Base-by-base conservation (phyloP, 2,329 filamentous ascomycete genomes). In the Penicillium crustosum region DNA sequence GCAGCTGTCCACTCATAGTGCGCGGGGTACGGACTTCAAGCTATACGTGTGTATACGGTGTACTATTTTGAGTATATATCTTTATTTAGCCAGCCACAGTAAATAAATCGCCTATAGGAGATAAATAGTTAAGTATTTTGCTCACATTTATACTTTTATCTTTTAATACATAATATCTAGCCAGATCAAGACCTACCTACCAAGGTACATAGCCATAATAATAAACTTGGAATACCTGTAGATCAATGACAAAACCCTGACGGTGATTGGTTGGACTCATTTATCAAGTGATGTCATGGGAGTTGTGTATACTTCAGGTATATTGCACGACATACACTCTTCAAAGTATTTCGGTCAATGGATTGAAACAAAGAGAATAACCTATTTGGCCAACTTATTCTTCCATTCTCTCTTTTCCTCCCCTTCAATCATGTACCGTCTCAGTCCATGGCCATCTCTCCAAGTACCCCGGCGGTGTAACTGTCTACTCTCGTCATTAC, bases 231-330 rank as follows among this genome's bases (percentile, higher is more conserved):
- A n/a, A n/a, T n/a, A n/a, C n/a, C n/a, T n/a, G 29, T n/a, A 29
- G 47, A 55, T 44, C 57, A 33, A 47, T 66, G 63, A 66, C 62
- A 57, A 63, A 41, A n/a, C 35, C 47, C 4, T 4, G 33, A 1
- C 2, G 9, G 6, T 66, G 60, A 66, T 66, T 66, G 63, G 63
- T 21, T 45, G 38, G 29, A 15, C 3, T 9, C 4, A n/a, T 21
- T 17, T n/a, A n/a, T n/a, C 42, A 15, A 2, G 55, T 66, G 63
- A 66, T 63, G 60, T 66, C 62, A 66, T 53, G 12, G 29, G 6
- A 15, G 15, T 43, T n/a, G 8, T 43, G 27, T 36, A 39, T 41
- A 51, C 49, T 36, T 45, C 51, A 41, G 5, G n/a, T 33, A 6
- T 41, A 21, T 21, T 41, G 19, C 10, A 38, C 36, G 4, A 7